Evolutionary conservation across 2,329 filamentous ascomycete genomes (phyloP), one percentile per base, ranked within the genome.

Genomic region (Thielaviopsis cerberus): DNA sequence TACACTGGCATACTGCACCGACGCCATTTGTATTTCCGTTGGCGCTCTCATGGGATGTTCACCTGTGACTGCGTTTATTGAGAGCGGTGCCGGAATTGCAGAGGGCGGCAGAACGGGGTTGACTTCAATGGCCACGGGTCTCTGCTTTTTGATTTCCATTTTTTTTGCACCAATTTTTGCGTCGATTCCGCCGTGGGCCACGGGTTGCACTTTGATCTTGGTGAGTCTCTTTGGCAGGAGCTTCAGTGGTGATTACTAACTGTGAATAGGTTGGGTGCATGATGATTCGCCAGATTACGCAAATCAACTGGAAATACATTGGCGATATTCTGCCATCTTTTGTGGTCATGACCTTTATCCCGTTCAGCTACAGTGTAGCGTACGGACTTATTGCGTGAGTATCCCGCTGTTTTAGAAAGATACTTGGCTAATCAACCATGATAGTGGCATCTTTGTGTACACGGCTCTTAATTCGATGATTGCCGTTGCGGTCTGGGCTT

Each of bases 91-190:
- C 8, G 88, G 88, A 64, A 94, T 94, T 62, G 86, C 86, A 0
- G 88, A 94, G 69, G 88, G 88, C 55, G 88, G 88, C 51, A 83
- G 83, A 66, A 94, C 88, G 0, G 88, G 88, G 17, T 71, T 94
- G n/a, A 92, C 88, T 0, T 82, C 87, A 53, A 86, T 91, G 69
- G 74, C 80, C 17, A 83, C 86, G 0, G 88, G 88, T 4, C 59
- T 94, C 54, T 89, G 85, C 71, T 94, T 94, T 74, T 85, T 94
- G 72, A 80, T 94, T 67, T 81, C 86, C 59, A 79, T 94, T 61
- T 94, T 94, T 75, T 94, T 94, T 67, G 88, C 88, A 0, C 88
- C 88, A 0, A 91, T 94, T 59, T 94, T 94, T 66, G 88, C 88
- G 10, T 90, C 86, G 0, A 92, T 94, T 59, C 88, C 88, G 4